Evolutionary conservation across 257 asterid genomes (phyloP), one percentile per base, ranked within the genome.

Genomic region (Parsonsia alboflavescens): DNA sequence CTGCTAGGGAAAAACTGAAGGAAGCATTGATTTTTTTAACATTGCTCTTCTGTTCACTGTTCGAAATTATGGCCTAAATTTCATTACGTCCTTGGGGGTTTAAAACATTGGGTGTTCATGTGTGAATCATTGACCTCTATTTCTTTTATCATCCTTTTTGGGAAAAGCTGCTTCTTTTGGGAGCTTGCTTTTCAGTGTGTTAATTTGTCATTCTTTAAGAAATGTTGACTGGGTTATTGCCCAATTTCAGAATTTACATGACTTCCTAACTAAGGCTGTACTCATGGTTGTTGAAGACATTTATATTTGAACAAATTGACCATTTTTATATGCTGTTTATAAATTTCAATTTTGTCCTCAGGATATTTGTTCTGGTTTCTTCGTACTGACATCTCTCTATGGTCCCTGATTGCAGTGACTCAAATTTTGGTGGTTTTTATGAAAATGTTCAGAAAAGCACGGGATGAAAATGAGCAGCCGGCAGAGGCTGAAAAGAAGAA

Each of bases 401-500:
- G 82, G 70, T 62, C 71, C 80, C 49, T 58, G 45, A 66, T 26
- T 88, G 88, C 93, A 94, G 99, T 92, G 80, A 92, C 97, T 73
- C 97, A 94, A 86, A 88, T 89, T 70, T 83, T 94, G 84, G 93
- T 71, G 10, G 89, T 91, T 76, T 94, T 94, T 87, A 89, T 84
- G 11, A 94, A 92, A 88, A 80, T 88, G 92, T 94, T 94, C 73
- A 88, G 86, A 52, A 94, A 94, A 83, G 78, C 99, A 19, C 95
- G 91, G 1, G 97, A 90, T 1, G 99, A 94, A 86, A 94, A 94
- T 15, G 90, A 75, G 83, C 96, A 86, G 82, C 81, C 45, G 79
- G 96, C 97, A 21, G 97, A 89, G 46, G 96, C 96, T 76, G 99
- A 94, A 83, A 94, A 87, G 92, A 90, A 85, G 86, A 94, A 90